A percentile compares a stretch with the other conserved stretches of the same genome.
Conservation (phyloP, 176 grass and related monocot genomes). For the Cenchrus americanus region DNA sequence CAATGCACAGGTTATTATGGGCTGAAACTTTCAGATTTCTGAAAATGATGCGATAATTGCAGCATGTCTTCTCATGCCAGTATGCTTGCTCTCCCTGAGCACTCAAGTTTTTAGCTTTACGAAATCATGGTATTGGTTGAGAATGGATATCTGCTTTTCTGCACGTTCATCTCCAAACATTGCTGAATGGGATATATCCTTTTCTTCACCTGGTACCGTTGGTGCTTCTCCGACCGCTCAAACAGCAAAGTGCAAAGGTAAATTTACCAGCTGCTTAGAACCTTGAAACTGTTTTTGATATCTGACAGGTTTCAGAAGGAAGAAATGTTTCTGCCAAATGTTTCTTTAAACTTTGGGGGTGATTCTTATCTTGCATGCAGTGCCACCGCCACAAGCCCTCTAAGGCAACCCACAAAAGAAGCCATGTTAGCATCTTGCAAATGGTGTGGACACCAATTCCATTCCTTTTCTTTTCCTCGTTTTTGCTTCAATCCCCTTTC, state of each 20-base stretch:
- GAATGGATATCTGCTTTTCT: constrained; percentile 11
- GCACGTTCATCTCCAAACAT: background rate
- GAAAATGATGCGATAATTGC: background rate
- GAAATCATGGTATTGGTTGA: background rate
- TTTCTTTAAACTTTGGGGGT: background rate
- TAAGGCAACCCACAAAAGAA: background rate
- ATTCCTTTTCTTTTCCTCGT: background rate
- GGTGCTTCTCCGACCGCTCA: background rate
- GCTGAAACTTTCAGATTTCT: background rate
- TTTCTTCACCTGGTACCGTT: constrained; percentile 30
- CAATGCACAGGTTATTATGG: background rate
- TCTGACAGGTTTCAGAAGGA: background rate
- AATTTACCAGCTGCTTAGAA: constrained; percentile 2
- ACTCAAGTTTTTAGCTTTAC: background rate
- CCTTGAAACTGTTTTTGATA: background rate
- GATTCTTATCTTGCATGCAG: constrained; percentile 46
- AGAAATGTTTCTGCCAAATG: constrained; percentile 32
- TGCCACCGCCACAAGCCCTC: constrained; percentile 38
- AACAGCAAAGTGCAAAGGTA: background rate
- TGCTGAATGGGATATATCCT: constrained; percentile 32
- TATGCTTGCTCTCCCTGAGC: background rate
- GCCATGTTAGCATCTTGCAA: background rate
- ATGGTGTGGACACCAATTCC: background rate
- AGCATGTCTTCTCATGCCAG: background rate
- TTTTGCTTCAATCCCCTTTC: background rate